Conservation (phyloP, 2,329 filamentous ascomycete species). For the Stromatinia cepivora region DNA sequence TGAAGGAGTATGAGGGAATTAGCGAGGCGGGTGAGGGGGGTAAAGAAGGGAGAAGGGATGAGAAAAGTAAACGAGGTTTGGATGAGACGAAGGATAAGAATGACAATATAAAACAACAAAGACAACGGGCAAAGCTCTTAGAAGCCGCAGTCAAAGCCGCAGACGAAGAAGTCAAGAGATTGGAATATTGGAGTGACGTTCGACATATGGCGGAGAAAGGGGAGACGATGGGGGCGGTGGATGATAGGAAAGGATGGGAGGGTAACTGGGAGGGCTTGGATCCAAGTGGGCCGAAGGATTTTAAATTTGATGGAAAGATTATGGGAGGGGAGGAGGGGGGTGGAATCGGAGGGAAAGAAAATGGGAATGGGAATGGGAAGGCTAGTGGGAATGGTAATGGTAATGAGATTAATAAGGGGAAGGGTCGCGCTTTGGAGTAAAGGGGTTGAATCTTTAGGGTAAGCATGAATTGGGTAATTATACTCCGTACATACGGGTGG, state of each 20-base stretch:
- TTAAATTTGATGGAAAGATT: slow-evolving; percentile 33
- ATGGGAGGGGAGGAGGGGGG: slow-evolving; percentile 29
- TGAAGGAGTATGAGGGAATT: slow-evolving; percentile 59
- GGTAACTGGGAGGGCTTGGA: slow-evolving; percentile 38
- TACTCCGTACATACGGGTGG: neutral
- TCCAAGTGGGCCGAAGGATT: slow-evolving; percentile 37
- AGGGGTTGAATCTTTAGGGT: neutral
- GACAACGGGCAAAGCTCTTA: slow-evolving; percentile 63
- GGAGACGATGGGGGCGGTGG: slow-evolving; percentile 40
- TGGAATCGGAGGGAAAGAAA: slow-evolving; percentile 21
- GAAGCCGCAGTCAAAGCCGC: slow-evolving; percentile 72
- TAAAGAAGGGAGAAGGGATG: slow-evolving; percentile 37
- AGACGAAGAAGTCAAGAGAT: slow-evolving; percentile 73
- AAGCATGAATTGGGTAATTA: neutral
- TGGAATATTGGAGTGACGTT: slow-evolving; percentile 88
- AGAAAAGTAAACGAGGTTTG: neutral
- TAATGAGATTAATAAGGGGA: neutral
- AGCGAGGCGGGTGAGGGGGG: slow-evolving; percentile 49
- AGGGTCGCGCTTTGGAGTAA: slow-evolving; percentile 4
- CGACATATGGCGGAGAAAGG: slow-evolving; percentile 62
- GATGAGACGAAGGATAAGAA: slow-evolving; percentile 34
- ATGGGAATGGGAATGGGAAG: slow-evolving; percentile 25
- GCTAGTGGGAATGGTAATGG: slow-evolving; percentile 24
- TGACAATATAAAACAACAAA: slow-evolving; percentile 36
- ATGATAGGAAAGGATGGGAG: slow-evolving; percentile 38